Conservation (phyloP, 2,329 filamentous ascomycete genomes). For the Sphaerostilbella broomeana region DNA sequence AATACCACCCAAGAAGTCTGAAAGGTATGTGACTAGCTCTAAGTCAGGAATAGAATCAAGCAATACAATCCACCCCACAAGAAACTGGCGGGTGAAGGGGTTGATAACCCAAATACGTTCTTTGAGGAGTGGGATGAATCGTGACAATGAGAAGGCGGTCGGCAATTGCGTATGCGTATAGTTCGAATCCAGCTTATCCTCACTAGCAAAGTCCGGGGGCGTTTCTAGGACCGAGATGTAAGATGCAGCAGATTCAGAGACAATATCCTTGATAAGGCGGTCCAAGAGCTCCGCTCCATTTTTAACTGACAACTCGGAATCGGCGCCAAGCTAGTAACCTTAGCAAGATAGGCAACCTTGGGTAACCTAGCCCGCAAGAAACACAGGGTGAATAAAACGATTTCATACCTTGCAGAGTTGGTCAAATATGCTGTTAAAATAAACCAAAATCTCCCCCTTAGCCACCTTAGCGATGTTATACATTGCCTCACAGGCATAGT, state of each 20-base stretch:
- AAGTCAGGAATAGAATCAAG: conserved; percentile 95
- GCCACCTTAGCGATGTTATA: conserved; percentile 99
- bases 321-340: conserved; percentile 79
- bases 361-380: neutral
- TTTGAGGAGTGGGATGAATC: conserved; percentile 88
- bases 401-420: conserved; percentile 78
- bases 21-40: conserved; percentile 86
- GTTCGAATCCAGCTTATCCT: conserved; percentile 40
- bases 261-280: conserved; percentile 90
- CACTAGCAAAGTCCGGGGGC: conserved; percentile 36
- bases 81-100: conserved; percentile 87
- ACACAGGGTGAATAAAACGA: neutral
- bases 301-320: conserved; percentile 94
- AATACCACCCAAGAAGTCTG: conserved; percentile 82
- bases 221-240: conserved; percentile 85
- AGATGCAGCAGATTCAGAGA: conserved; percentile 87
- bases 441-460: conserved; percentile 92
- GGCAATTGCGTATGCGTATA: conserved; percentile 49
- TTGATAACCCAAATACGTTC: conserved; percentile 93
- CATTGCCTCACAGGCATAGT: conserved; percentile 99
- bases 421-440: conserved; percentile 98
- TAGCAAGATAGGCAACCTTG: no score
- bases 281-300: conserved; percentile 95
- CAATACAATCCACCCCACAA: conserved; percentile 92
- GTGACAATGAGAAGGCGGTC: conserved; percentile 84